Evolutionary conservation across 164 flowering plant genomes (phyloP), one percentile per base, ranked within the genome.

Genomic region (Aristolochia californica): DNA sequence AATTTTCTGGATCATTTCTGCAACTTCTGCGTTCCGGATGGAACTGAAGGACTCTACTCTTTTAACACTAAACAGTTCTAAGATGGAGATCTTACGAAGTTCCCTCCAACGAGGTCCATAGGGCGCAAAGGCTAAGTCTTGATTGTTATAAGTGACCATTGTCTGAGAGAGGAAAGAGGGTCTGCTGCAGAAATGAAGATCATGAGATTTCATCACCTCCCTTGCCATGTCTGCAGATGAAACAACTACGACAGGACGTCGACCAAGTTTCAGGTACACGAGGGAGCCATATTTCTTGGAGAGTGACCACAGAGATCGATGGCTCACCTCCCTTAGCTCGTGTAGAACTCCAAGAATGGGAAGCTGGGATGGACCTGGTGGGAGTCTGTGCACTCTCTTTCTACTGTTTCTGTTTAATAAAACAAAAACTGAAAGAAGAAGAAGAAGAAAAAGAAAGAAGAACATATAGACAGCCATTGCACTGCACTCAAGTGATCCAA

Each of bases 51-150:
- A 65, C 44, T 15, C 34, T 48, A 78, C 78, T 25, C 74, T 69
- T 23, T 68, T 73, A 12, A 66, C 10, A 54, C 69, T 75, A n/a
- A 78, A 70, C 16, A 81, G 55, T 70, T 81, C 80, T 26, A 69
- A 44, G 47, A 77, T 74, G 68, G 74, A 72, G 43, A 78, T 70
- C 53, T 73, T 77, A 0, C 81, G 47, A 0, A 71, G 68, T 43
- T 73, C 77, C 26, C 78, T 77, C 81, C 79, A 78, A 62, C 72
- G 77, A 0, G 77, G 66, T 13, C 81, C 81, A 72, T 73, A 72
- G 1, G 54, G 53, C 45, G 76, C 67, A 68, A 75, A 77, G 45
- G 77, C 70, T 49, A 80, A 64, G 75, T 75, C 78, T 25, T 78
- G 65, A 72, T 74, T 72, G 25, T 72, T 74, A 64, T 76, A 82